These are phyloP conservation scores for Umbelopsis vinacea DNA, from an alignment of 192 early-diverging fungal species.

Conservation along the genomic window DNA sequence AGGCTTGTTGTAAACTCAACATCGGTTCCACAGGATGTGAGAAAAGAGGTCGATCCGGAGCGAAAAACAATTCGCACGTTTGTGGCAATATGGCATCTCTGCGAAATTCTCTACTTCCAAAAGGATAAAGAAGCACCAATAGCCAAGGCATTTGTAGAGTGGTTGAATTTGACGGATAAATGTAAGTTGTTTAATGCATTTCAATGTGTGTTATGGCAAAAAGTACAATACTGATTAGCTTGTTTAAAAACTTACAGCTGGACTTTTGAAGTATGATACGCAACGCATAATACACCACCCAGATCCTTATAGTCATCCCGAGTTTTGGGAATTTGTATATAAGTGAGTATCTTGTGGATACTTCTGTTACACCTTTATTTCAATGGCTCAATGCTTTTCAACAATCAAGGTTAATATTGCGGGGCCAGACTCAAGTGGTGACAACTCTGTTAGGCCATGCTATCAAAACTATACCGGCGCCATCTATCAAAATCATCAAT, in stretches of 20 bases:
- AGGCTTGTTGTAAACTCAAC: neutral
- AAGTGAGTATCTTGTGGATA: neutral
- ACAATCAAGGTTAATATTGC: neutral
- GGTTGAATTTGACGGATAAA: slow-evolving; percentile 9
- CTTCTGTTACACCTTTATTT: neutral
- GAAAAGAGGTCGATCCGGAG: neutral
- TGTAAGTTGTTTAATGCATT: neutral
- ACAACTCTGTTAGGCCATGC: slow-evolving; percentile 3
- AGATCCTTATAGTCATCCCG: slow-evolving; percentile 6
- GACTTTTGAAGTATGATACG: neutral
- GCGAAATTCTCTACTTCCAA: slow-evolving; percentile 3
- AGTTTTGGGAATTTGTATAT: slow-evolving; percentile 22
- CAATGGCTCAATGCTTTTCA: neutral
- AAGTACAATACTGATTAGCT: neutral
- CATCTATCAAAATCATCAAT: slow-evolving; percentile 1
- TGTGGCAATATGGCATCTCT: slow-evolving; percentile 5
- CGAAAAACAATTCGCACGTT: neutral
- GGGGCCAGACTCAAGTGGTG: slow-evolving; percentile 1
- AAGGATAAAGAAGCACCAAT: slow-evolving; percentile 13
- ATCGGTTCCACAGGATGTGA: neutral
- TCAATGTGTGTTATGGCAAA: too few species aligned
- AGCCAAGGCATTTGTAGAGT: neutral
- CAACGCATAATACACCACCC: slow-evolving; percentile 7
- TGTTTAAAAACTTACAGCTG: neutral
- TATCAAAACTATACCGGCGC: slow-evolving; percentile 2